Percentiles rank a stretch among this genome's conserved stretches.
These are phyloP conservation scores for Coemansia sp. DNA, from an alignment of 192 early-diverging fungal species.

Conservation along the genomic window DNA sequence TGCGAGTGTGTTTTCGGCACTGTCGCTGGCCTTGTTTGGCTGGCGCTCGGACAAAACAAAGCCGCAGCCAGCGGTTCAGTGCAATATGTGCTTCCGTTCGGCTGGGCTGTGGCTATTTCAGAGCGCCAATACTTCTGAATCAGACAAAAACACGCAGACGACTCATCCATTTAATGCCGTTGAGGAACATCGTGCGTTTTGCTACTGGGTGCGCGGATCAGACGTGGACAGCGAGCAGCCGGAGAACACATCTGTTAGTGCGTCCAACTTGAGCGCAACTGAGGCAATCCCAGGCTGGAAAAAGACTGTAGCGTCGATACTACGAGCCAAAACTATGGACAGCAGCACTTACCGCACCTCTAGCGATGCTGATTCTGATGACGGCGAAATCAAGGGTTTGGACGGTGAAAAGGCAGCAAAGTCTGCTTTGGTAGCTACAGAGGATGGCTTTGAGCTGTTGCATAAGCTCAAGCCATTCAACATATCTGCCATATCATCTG, in stretches of 20 bases:
- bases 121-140: not conserved
- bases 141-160: not conserved
- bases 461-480: conserved; percentile 48
- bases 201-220: conserved; percentile 50
- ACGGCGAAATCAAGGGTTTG: not conserved
- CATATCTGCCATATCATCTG: conserved; percentile 51
- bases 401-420: not conserved
- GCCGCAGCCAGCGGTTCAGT: conserved; percentile 34
- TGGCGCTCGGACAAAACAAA: conserved; percentile 33
- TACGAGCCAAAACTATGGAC: conserved; percentile 38
- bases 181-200: conserved; percentile 51
- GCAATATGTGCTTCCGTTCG: conserved; percentile 44
- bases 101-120: conserved; percentile 47
- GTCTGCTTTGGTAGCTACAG: not conserved
- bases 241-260: not conserved
- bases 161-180: conserved; percentile 27
- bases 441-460: conserved; percentile 3
- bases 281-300: conserved; percentile 43
- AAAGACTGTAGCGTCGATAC: conserved; percentile 38
- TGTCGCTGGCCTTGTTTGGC: conserved; percentile 45
- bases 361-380: conserved; percentile 5
- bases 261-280: not conserved
- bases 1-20: conserved; percentile 14
- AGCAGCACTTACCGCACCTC: conserved; percentile 5
- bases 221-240: not conserved